Conservation (phyloP, 2,329 filamentous ascomycete species). For the Hypoxylon sp. region DNA sequence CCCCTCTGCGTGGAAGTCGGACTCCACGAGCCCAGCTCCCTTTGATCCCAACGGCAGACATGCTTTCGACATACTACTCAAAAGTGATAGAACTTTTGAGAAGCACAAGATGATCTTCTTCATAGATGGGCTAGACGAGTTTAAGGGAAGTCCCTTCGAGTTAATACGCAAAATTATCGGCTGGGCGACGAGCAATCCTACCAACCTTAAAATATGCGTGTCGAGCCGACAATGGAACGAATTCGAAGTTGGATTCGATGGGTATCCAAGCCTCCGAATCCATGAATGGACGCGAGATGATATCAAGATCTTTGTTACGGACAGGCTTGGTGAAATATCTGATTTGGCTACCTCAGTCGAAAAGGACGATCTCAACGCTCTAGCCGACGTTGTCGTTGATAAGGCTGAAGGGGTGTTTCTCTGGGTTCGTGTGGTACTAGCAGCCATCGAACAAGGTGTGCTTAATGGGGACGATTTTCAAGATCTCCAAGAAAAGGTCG, state of each 20-base stretch:
- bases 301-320: conserved; percentile 24
- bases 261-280: conserved; percentile 27
- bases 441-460: conserved; percentile 37
- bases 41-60: background rate
- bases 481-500: conserved; percentile 28
- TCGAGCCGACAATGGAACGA: conserved; percentile 41
- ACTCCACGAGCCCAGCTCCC: background rate
- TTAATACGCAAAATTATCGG: conserved; percentile 26
- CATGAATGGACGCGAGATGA: conserved; percentile 41
- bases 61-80: conserved; percentile 18
- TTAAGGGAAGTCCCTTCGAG: conserved; percentile 21
- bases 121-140: conserved; percentile 43
- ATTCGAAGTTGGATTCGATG: conserved; percentile 33
- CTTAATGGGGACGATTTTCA: conserved; percentile 34
- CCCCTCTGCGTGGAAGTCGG: conserved; percentile 27
- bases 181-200: conserved; percentile 10
- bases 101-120: conserved; percentile 33
- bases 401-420: conserved; percentile 41
- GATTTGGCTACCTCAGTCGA: conserved; percentile 11
- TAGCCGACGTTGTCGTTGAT: conserved; percentile 22
- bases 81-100: conserved; percentile 9
- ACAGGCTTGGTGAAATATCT: conserved; percentile 23
- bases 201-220: conserved; percentile 39
- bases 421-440: conserved; percentile 38
- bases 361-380: background rate